These are phyloP conservation scores for Septoria petroselini DNA, from an alignment of 2,329 filamentous ascomycete genomes.

Conservation along the genomic window DNA sequence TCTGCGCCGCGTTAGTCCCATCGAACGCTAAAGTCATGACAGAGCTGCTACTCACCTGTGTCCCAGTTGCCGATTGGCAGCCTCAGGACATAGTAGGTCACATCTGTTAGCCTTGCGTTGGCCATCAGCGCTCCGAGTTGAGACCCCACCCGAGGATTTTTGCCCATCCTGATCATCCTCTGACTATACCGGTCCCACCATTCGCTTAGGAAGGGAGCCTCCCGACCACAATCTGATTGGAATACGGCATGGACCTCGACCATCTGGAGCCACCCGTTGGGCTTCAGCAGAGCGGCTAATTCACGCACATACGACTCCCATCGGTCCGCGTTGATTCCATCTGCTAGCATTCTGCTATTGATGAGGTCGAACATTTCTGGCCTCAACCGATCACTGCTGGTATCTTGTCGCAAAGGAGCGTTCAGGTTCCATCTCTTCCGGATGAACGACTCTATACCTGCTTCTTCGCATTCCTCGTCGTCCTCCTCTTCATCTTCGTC, in stretches of 20 bases:
- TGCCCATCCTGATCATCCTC: conserved; percentile 22
- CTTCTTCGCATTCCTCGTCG: conserved; percentile 24
- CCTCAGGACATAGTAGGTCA: conserved; percentile 5
- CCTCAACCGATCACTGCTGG: conserved; percentile 23
- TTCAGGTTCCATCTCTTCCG: conserved; percentile 39
- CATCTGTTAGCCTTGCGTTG: conserved; percentile 24
- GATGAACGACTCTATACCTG: conserved; percentile 28
- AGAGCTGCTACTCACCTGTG: background rate
- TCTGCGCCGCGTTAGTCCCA: conserved; percentile 2
- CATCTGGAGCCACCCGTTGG: conserved; percentile 82
- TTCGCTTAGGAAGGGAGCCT: conserved; percentile 23
- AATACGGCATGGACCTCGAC: conserved; percentile 83
- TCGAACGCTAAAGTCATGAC: background rate
- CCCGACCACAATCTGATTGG: conserved; percentile 65
- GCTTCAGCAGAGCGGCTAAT: conserved; percentile 67
- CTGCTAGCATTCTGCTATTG: conserved; percentile 70
- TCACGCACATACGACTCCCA: conserved; percentile 77
- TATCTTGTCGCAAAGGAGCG: conserved; percentile 30
- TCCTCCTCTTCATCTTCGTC: conserved; percentile 29
- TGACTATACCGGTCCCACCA: conserved; percentile 31
- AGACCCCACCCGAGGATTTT: conserved; percentile 27
- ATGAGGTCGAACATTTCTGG: conserved; percentile 71
- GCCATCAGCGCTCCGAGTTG: conserved; percentile 23
- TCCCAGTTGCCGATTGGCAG: conserved; percentile 16
- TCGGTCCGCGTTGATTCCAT: conserved; percentile 67